Evolutionary conservation across 2,329 filamentous ascomycete species (phyloP).

Genomic region (Diaporthe citriasiana): DNA sequence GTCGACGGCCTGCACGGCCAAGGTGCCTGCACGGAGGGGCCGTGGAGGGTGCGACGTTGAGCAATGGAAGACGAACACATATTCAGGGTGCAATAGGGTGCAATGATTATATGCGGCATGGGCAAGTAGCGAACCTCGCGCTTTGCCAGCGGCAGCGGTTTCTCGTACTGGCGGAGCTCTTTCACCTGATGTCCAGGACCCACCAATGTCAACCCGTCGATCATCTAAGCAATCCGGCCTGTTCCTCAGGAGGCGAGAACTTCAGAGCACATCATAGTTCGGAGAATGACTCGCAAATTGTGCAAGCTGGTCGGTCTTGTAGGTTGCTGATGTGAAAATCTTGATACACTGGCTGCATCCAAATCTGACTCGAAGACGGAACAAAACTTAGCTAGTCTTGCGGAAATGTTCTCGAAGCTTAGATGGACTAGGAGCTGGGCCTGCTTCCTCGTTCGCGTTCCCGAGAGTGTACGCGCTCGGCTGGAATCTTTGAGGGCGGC

Average conservation of each 20-base stretch:
- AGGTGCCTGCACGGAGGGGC: constrained; percentile 24
- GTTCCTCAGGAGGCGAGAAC: constrained; percentile 26
- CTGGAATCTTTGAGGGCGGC: background rate
- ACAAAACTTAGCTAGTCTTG: background rate
- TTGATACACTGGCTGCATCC: constrained; percentile 10
- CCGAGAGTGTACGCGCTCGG: background rate
- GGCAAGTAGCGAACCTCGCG: constrained; percentile 7
- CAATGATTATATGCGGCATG: constrained; percentile 7
- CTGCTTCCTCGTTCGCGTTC: background rate
- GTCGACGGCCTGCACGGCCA: background rate
- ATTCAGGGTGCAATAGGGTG: constrained; percentile 19
- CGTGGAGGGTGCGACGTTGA: constrained; percentile 17
- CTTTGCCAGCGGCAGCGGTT: constrained; percentile 15
- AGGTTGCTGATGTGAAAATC: constrained; percentile 9
- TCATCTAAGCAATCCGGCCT: constrained; percentile 18
- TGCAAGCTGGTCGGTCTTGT: constrained; percentile 1
- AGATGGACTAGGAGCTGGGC: background rate
- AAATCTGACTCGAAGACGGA: constrained; percentile 28
- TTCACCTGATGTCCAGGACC: constrained; percentile 19
- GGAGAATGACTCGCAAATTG: constrained; percentile 25
- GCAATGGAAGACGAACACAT: constrained; percentile 38
- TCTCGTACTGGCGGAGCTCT: constrained; percentile 21
- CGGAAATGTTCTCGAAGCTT: constrained; percentile 34
- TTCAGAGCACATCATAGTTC: constrained; percentile 35
- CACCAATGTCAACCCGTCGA: constrained; percentile 20